Percentiles rank a stretch among this genome's conserved stretches.
Evolutionary conservation across 2,329 filamentous ascomycete genomes (phyloP).

Genomic region (Exserohilum rostratum): DNA sequence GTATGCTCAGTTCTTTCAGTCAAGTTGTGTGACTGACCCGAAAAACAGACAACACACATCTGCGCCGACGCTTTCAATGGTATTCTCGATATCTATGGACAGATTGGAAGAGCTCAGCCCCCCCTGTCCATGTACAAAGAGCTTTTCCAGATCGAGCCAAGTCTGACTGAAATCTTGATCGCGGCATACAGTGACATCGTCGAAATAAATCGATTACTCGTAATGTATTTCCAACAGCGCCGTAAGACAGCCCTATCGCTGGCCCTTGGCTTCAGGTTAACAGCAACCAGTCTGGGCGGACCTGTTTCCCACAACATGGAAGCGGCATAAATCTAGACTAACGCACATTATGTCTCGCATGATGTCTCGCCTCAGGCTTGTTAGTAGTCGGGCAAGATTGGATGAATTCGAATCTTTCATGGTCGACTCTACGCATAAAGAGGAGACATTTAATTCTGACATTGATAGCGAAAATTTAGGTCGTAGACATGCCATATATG

Average conservation of each 20-base stretch:
- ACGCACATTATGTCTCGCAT: constrained; percentile 24
- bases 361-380: constrained; percentile 16
- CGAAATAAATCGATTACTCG: constrained; percentile 17
- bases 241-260: not conserved
- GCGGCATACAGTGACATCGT: constrained; percentile 10
- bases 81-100: constrained; percentile 23
- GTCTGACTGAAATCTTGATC: not conserved
- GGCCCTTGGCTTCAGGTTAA: not conserved
- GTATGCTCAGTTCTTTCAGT: not conserved
- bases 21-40: not conserved
- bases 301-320: constrained; percentile 34
- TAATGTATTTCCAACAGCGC: constrained; percentile 17
- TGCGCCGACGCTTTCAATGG: constrained; percentile 10
- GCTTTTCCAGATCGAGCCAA: not conserved
- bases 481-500: constrained; percentile 7
- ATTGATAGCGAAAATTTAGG: constrained; percentile 11
- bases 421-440: not conserved
- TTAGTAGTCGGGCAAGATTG: constrained; percentile 23
- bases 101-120: constrained; percentile 30
- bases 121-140: constrained; percentile 17
- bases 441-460: not conserved
- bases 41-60: constrained; percentile 12
- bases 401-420: constrained; percentile 21
- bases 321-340: constrained; percentile 23
- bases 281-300: constrained; percentile 30